These are phyloP conservation scores for Fraxinus pennsylvanica DNA, from an alignment of 257 asterid genomes.

Conservation along the genomic window DNA sequence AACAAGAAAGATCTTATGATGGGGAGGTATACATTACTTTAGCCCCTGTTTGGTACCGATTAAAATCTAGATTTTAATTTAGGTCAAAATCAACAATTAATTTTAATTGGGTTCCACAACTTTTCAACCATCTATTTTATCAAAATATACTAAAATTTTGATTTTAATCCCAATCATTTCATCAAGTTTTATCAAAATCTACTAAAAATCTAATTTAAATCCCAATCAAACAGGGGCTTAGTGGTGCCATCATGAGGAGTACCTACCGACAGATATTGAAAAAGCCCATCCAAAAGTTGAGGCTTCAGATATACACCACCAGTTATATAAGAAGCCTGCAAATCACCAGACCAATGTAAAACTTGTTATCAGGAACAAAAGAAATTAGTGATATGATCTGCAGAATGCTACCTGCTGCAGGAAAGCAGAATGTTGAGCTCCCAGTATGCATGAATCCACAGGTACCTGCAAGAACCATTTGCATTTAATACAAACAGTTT, in stretches of 20 bases:
- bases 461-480: conserved; percentile 63
- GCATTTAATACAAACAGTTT: background rate
- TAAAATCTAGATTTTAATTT: too few relatives aligned
- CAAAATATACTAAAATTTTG: too few relatives aligned
- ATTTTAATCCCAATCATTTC: too few relatives aligned
- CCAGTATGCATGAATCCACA: conserved; percentile 80
- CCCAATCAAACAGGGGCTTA: background rate
- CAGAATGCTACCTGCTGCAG: conserved; percentile 76
- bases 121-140: too few relatives aligned
- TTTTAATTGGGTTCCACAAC: too few relatives aligned
- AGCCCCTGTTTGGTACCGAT: too few relatives aligned
- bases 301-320: conserved; percentile 94
- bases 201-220: too few relatives aligned
- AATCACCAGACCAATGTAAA: conserved; percentile 26
- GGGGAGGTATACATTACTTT: background rate
- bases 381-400: conserved; percentile 11
- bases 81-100: too few relatives aligned
- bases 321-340: conserved; percentile 88
- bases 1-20: conserved; percentile 1
- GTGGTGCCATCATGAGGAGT: conserved; percentile 23
- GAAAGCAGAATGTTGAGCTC: conserved; percentile 89
- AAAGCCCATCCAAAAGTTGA: conserved; percentile 68
- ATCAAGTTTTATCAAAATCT: too few relatives aligned
- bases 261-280: conserved; percentile 78
- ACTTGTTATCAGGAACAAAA: background rate